Conservation (phyloP, 495 filamentous ascomycete genomes). For the Cercophora samala region DNA sequence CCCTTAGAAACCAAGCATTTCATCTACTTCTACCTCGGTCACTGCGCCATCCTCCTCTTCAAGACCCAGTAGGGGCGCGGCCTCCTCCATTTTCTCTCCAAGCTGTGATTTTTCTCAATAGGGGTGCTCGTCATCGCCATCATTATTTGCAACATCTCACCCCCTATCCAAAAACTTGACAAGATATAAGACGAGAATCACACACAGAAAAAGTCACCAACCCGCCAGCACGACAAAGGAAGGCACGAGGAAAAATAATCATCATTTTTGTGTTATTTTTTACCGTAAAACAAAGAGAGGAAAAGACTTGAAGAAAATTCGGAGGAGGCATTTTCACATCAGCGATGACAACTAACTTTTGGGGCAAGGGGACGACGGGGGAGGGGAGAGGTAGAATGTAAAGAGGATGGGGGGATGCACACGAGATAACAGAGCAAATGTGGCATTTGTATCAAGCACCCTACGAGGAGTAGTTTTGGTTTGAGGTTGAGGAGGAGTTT, state of each 20-base stretch:
- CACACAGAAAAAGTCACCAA: not conserved
- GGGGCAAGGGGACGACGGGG: not conserved
- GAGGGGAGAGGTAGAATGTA: not conserved
- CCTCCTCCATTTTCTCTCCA: constrained; percentile 31
- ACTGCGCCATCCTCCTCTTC: constrained; percentile 97
- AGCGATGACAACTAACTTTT: not conserved
- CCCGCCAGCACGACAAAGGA: not conserved
- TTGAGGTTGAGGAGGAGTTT: not conserved
- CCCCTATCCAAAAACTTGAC: not conserved
- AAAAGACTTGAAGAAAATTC: not conserved
- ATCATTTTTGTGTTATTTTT: not conserved
- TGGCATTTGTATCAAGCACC: not conserved
- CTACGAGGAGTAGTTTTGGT: not conserved
- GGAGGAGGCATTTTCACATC: not conserved
- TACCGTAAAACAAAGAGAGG: not conserved
- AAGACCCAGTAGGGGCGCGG: constrained; percentile 78
- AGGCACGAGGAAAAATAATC: not conserved
- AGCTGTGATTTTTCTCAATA: constrained; percentile 18
- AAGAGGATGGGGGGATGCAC: not conserved
- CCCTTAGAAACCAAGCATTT: constrained; percentile 93
- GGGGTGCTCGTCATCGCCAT: not conserved
- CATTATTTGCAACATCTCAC: not conserved
- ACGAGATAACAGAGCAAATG: not conserved
- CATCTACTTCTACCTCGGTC: constrained; percentile 99
- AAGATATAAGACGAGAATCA: not conserved